Conservation (phyloP, 2,329 filamentous ascomycete genomes). For the Fonsecaea pugnacius region DNA sequence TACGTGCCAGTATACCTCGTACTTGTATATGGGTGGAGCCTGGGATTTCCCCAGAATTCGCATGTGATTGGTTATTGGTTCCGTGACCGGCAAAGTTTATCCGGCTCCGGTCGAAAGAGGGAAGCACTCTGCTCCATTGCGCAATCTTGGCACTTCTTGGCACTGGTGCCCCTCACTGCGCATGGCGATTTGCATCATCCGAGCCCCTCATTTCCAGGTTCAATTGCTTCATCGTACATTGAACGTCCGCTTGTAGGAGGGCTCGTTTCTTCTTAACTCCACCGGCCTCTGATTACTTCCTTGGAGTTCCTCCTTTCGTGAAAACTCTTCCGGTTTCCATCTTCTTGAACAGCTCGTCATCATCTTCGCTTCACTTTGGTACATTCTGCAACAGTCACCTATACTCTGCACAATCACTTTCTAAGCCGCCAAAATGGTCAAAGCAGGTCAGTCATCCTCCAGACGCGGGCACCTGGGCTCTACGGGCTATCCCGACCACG, state of each 20-base stretch:
- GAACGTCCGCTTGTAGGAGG: background rate
- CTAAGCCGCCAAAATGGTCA: slow-evolving; percentile 85
- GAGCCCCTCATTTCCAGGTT: slow-evolving; percentile 8
- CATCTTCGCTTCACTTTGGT: slow-evolving; percentile 1
- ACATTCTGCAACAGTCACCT: slow-evolving; percentile 9
- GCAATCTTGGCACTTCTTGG: background rate
- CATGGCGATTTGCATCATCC: slow-evolving; percentile 4
- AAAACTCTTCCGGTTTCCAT: slow-evolving; percentile 24
- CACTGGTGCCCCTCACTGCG: slow-evolving; percentile 15
- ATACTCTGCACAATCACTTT: slow-evolving; percentile 5
- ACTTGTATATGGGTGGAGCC: background rate
- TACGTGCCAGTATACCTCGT: too few relatives aligned
- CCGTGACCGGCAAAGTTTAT: background rate
- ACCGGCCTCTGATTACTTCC: slow-evolving; percentile 24
- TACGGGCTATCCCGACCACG: background rate
- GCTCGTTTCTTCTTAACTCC: slow-evolving; percentile 20
- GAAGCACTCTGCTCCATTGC: background rate
- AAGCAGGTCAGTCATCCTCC: slow-evolving; percentile 74
- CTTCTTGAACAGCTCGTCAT: slow-evolving; percentile 4
- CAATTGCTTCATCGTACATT: slow-evolving; percentile 23
- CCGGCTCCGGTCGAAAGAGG: slow-evolving; percentile 11
- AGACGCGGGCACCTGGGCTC: background rate
- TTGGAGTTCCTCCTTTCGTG: background rate
- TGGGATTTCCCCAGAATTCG: background rate
- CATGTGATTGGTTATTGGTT: background rate